Base-by-base conservation (phyloP, 1,139 yeast species). In the Scheffersomyces stambukii region DNA sequence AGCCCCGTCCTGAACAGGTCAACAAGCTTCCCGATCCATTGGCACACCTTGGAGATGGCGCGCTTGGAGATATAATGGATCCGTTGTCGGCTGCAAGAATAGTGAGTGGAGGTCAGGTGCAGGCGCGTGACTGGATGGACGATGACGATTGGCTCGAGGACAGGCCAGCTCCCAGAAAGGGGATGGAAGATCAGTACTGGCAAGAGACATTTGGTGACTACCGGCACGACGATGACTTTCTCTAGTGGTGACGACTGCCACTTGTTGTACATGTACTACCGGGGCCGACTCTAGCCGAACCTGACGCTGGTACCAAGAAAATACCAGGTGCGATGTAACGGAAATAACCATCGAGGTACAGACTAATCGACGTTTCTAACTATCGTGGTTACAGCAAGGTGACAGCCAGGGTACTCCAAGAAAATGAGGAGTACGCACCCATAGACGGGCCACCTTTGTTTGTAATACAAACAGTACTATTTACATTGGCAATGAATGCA, bases 31-130 rank as follows among this genome's bases (percentile, higher is more conserved):
- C 73, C 3, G 74, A 67, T 36, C 74, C 74, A 0, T 48, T 67
- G 31, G 69, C 72, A 2, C 74, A 67, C 37, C 52, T 67, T n/a
- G 48, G 47, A 27, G 69, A 64, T 29, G 71, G 71, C 1, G 56
- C 48, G 13, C 44, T 67, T 9, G 45, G 39, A 2, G 58, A 49
- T 21, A 38, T 56, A 12, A 40, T 24, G 12, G 57, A 54, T 28
- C 64, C 71, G 3, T 48, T 67, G 9, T 51, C 58, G 29, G 70
- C 72, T 3, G 74, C 74, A 4, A 51, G 59, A 35, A 48, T 65
- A 4, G 46, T 64, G 7, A 62, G 69, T 41, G 73, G 73, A 0
- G 58, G 64, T 27, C 74, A 67, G 41, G 69, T 66, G 13, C 44
- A 48, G 23, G 30, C 48, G 2, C 19, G 33, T 3, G 57, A 55